Evolutionary conservation across 2,329 filamentous ascomycete species (phyloP).

Genomic region (Aciculosporium take): DNA sequence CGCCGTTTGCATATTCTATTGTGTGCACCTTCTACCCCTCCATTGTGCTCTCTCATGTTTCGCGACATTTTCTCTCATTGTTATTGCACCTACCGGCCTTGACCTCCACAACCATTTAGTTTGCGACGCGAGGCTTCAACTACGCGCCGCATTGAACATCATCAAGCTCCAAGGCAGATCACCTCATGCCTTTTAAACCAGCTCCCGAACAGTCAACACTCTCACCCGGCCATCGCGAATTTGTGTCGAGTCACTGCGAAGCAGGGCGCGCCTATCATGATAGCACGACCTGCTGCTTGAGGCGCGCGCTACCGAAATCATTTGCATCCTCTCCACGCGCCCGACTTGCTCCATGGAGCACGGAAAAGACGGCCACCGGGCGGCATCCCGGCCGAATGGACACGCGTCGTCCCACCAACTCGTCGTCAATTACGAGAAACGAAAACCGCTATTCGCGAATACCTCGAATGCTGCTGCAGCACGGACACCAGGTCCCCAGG

Average conservation of each 20-base stretch:
- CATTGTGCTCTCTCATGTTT: background rate
- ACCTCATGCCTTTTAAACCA: background rate
- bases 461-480: slow-evolving; percentile 11
- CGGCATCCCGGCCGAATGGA: background rate
- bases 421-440: slow-evolving; percentile 25
- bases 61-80: background rate
- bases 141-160: background rate
- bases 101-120: background rate
- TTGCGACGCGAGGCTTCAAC: background rate
- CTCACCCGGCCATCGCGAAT: background rate
- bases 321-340: background rate
- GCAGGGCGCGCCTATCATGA: slow-evolving; percentile 3
- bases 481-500: slow-evolving; percentile 9
- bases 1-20: background rate
- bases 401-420: slow-evolving; percentile 13
- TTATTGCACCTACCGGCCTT: background rate
- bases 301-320: slow-evolving; percentile 2
- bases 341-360: slow-evolving; percentile 4
- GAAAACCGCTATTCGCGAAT: slow-evolving; percentile 25
- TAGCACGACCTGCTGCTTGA: slow-evolving; percentile 3
- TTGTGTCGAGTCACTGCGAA: background rate
- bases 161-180: background rate
- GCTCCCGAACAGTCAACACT: background rate
- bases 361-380: background rate
- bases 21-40: background rate